phyloP scores from a whole-genome alignment of 78 protist species.

The Dictyostelium purpureum region DNA sequence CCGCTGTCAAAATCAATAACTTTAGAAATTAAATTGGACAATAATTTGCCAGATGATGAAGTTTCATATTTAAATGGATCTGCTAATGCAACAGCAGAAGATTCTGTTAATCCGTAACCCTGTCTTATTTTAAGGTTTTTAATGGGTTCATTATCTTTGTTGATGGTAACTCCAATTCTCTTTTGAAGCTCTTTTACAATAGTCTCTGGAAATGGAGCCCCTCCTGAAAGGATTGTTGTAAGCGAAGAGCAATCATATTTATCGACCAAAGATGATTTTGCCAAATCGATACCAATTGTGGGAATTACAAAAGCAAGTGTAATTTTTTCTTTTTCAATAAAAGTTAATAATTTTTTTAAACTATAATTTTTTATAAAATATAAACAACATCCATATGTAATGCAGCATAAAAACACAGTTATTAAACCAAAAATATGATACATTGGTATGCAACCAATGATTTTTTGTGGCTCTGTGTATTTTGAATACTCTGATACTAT shows the following conservation, averaged over 20 bases:
- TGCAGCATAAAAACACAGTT: background rate
- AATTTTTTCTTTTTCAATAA: conserved; percentile 30
- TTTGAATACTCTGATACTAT: background rate
- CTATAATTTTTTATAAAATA: conserved; percentile 78
- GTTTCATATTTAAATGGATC: background rate
- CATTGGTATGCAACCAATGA: conserved; percentile 78
- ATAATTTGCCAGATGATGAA: conserved; percentile 26
- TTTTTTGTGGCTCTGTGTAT: background rate
- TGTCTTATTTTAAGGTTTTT: conserved; percentile 36
- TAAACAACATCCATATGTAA: background rate
- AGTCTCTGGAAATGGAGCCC: conserved; percentile 85
- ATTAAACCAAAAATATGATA: conserved; percentile 83
- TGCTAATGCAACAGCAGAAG: conserved; percentile 54
- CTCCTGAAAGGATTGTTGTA: conserved; percentile 73
- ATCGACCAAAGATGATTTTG: conserved; percentile 88
- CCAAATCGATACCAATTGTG: conserved; percentile 86
- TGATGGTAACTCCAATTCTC: background rate
- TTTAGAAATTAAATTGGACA: conserved; percentile 24
- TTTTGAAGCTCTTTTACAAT: background rate
- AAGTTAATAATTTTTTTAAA: conserved; percentile 18
- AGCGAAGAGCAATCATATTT: conserved; percentile 69
- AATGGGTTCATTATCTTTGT: no score
- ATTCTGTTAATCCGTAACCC: conserved; percentile 93
- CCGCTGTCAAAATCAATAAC: conserved; percentile 14
- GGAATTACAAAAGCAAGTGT: conserved; percentile 80